phyloP scores from a whole-genome alignment of 2,329 filamentous ascomycete genomes.

The Exophiala xenobiotica region DNA sequence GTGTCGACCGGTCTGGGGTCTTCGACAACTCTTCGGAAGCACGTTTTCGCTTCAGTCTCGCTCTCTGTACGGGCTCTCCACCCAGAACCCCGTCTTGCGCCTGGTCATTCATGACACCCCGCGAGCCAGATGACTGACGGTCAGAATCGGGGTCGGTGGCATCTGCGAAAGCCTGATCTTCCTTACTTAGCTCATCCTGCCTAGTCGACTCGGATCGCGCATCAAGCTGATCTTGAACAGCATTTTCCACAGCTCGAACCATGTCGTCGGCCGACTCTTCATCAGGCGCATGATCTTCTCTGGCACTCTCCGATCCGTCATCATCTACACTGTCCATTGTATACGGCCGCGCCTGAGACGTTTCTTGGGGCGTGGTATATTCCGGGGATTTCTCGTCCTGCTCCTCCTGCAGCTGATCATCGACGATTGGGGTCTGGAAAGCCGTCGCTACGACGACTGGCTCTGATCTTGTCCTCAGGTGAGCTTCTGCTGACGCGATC shows the following conservation, averaged over 20 bases:
- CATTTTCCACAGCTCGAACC: neutral
- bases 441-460: neutral
- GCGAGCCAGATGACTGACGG: conserved; percentile 1
- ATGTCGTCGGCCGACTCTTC: neutral
- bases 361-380: conserved; percentile 6
- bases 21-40: neutral
- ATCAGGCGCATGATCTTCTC: neutral
- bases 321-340: no score
- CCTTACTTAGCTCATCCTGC: neutral
- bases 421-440: neutral
- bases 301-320: neutral
- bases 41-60: conserved; percentile 20
- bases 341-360: neutral
- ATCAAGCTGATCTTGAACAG: neutral
- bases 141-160: no score
- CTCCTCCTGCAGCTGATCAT: neutral
- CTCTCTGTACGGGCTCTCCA: conserved; percentile 8
- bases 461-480: neutral
- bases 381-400: conserved; percentile 8
- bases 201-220: neutral
- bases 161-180: no score
- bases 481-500: conserved; percentile 12
- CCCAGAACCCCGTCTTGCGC: conserved; percentile 4
- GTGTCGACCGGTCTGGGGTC: neutral
- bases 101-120: conserved; percentile 17